Conservation (phyloP, 169 alveolate genomes). For the Eimeria sp. region DNA sequence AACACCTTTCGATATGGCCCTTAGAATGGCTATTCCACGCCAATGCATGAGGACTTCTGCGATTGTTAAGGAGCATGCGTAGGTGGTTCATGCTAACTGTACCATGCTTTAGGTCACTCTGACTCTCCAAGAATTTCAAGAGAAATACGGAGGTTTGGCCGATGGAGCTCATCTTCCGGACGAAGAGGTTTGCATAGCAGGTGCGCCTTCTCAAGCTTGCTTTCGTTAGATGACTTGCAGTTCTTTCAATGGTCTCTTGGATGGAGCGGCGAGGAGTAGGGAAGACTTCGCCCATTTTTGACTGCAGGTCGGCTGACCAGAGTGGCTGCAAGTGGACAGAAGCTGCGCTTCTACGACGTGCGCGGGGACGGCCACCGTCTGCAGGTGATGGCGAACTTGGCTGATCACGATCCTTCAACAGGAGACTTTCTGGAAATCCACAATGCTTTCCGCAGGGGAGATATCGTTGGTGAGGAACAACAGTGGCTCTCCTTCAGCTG, state of each 20-base stretch:
- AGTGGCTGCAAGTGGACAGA: conserved; percentile 93
- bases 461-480: conserved; percentile 48
- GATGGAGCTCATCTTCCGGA: conserved; percentile 90
- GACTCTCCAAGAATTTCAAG: conserved; percentile 85
- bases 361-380: conserved; percentile 93
- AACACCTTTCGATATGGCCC: neutral
- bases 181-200: conserved; percentile 90
- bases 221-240: neutral
- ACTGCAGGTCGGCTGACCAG: conserved; percentile 94
- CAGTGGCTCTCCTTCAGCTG: neutral
- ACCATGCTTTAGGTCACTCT: conserved; percentile 17
- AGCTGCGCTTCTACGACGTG: conserved; percentile 95
- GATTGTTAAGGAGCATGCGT: neutral
- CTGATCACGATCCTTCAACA: conserved; percentile 83
- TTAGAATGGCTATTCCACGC: neutral
- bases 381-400: conserved; percentile 91
- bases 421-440: conserved; percentile 85
- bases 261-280: neutral
- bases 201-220: conserved; percentile 85
- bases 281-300: neutral
- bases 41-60: too few species aligned
- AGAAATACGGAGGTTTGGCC: conserved; percentile 87
- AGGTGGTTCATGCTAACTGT: neutral
- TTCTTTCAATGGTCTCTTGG: neutral
- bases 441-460: conserved; percentile 79